Conservation (phyloP, 2,329 filamentous ascomycete species). For the Talaromyces atroroseus region DNA sequence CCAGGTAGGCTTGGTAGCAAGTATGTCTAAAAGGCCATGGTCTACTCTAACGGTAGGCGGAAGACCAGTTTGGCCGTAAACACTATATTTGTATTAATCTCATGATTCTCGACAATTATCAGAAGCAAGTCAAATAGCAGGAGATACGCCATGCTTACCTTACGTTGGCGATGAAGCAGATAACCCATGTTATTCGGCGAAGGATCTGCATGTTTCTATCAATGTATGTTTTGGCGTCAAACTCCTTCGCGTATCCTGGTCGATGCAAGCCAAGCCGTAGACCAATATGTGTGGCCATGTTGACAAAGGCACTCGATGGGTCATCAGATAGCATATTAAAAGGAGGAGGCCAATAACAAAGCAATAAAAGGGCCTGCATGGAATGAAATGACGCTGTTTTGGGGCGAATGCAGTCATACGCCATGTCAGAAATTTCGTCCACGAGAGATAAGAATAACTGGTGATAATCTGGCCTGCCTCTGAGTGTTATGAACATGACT, state of each 20-base stretch:
- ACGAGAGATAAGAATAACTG: neutral
- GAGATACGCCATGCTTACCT: neutral
- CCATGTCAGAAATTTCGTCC: slow-evolving; percentile 3
- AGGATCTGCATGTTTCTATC: slow-evolving; percentile 2
- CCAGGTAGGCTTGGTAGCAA: slow-evolving; percentile 11
- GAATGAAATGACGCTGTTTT: slow-evolving; percentile 3
- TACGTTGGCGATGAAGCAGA: slow-evolving; percentile 14
- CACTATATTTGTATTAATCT: neutral
- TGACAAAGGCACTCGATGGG: slow-evolving; percentile 9
- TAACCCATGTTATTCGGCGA: slow-evolving; percentile 10
- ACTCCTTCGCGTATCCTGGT: slow-evolving; percentile 5
- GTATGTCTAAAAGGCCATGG: slow-evolving; percentile 9
- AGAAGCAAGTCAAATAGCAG: neutral
- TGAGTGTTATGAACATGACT: slow-evolving; percentile 10
- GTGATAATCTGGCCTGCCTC: neutral
- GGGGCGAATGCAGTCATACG: slow-evolving; percentile 7
- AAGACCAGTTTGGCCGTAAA: slow-evolving; percentile 11
- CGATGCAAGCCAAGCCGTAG: slow-evolving; percentile 11
- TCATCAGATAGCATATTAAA: slow-evolving; percentile 12
- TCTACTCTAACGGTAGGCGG: slow-evolving; percentile 14
- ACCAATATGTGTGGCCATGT: slow-evolving; percentile 11
- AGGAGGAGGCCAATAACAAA: slow-evolving; percentile 14
- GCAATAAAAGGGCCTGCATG: slow-evolving; percentile 13
- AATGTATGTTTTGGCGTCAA: neutral
- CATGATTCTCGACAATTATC: neutral